Conservation (phyloP, 768 basidiomycete genomes). For the Suillus spraguei region DNA sequence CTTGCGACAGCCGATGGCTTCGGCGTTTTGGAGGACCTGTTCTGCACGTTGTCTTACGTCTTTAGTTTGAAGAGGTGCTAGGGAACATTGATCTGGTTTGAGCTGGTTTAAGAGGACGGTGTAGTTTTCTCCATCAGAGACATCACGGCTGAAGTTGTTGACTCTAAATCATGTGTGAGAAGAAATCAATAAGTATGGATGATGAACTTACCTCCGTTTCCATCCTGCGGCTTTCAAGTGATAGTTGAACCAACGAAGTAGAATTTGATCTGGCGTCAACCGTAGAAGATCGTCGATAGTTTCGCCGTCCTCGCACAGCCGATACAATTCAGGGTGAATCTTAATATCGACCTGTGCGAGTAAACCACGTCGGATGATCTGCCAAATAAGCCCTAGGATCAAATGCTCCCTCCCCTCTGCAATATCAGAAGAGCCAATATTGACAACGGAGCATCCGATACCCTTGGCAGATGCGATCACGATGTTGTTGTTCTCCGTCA, state of each 20-base stretch:
- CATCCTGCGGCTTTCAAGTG: conserved; percentile 96
- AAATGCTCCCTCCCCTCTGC: conserved; percentile 94
- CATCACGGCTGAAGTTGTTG: conserved; percentile 96
- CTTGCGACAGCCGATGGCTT: conserved; percentile 90
- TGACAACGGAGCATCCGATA: conserved; percentile 98
- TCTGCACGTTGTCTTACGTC: conserved; percentile 88
- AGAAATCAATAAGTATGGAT: not conserved
- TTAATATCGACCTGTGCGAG: conserved; percentile 97
- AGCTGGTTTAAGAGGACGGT: conserved; percentile 95
- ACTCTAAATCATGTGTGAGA: conserved; percentile 54
- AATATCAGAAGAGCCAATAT: conserved; percentile 93
- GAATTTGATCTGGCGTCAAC: conserved; percentile 94
- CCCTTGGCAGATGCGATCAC: conserved; percentile 98
- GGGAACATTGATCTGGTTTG: conserved; percentile 90
- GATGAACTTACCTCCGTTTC: conserved; percentile 65
- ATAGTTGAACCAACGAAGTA: conserved; percentile 99
- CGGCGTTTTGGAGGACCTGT: conserved; percentile 93
- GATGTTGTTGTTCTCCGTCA: conserved; percentile 99
- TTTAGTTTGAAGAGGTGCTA: conserved; percentile 83
- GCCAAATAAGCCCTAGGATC: conserved; percentile 98
- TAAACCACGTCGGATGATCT: conserved; percentile 92
- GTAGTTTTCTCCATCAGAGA: conserved; percentile 98
- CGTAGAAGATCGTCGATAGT: conserved; percentile 94
- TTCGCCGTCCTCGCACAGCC: conserved; percentile 95
- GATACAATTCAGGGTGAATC: conserved; percentile 94